Evolutionary conservation across 495 filamentous ascomycete genomes (phyloP).

Genomic region (Aspergillus mulundensis): DNA sequence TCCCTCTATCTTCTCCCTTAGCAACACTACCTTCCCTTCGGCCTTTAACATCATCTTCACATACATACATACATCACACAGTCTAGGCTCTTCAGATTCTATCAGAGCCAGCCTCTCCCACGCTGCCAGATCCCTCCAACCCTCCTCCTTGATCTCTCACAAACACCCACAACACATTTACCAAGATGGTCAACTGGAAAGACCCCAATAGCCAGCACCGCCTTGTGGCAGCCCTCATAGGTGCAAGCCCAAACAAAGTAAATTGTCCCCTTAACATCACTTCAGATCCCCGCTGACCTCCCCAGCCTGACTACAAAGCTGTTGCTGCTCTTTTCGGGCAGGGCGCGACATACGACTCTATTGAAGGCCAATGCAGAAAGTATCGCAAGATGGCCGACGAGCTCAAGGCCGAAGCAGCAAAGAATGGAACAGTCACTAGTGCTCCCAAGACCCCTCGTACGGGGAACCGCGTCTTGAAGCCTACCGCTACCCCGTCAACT

Average conservation of each 20-base stretch:
- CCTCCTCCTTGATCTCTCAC: not conserved
- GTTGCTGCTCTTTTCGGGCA: constrained; percentile 23
- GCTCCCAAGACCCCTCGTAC: too few relatives aligned
- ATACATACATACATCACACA: too few relatives aligned
- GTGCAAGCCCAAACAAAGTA: constrained; percentile 21
- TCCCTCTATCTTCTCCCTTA: not conserved
- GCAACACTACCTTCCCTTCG: not conserved
- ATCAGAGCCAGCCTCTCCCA: too few relatives aligned
- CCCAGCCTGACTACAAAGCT: constrained; percentile 19
- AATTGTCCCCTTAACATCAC: too few relatives aligned
- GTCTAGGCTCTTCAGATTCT: not conserved
- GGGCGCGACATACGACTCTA: constrained; percentile 22
- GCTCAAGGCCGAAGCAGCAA: constrained; percentile 10
- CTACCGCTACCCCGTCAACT: constrained; percentile 3
- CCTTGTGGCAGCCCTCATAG: constrained; percentile 29
- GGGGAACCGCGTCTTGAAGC: too few relatives aligned
- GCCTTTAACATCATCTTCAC: too few relatives aligned
- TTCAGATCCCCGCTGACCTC: not conserved
- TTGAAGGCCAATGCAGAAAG: constrained; percentile 20
- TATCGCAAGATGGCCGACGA: constrained; percentile 24
- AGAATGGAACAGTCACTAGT: not conserved
- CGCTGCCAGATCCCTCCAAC: not conserved
- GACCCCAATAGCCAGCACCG: constrained; percentile 23
- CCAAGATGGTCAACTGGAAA: constrained; percentile 42
- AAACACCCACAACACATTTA: too few relatives aligned